Conservation (phyloP, 768 basidiomycete genomes). For the Tulasnella sp. region DNA sequence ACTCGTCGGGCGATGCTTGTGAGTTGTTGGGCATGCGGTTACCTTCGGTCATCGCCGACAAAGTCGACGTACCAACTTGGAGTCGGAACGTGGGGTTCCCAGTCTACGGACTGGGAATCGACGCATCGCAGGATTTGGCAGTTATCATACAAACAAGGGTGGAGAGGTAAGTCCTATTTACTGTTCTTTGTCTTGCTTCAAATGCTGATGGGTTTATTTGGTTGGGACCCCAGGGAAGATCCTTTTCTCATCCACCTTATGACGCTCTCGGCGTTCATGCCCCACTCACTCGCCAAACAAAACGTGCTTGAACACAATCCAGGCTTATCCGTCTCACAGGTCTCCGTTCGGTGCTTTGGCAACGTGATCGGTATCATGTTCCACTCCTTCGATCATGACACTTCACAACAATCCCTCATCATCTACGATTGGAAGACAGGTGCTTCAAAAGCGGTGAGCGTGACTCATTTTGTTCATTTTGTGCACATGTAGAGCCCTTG, state of each 20-base stretch:
- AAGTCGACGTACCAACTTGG: constrained; percentile 10
- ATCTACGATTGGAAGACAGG: constrained; percentile 11
- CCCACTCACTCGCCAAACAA: constrained; percentile 3
- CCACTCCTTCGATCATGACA: constrained; percentile 7
- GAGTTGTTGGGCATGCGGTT: constrained; percentile 5
- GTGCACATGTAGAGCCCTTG: too few relatives aligned
- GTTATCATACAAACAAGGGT: constrained; percentile 8
- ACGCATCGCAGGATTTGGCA: constrained; percentile 12
- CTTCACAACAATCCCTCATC: constrained; percentile 10
- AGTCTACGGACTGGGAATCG: constrained; percentile 13
- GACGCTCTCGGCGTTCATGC: constrained; percentile 7
- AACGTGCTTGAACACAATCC: neutral
- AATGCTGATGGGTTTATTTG: neutral
- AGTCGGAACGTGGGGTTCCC: constrained; percentile 14
- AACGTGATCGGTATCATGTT: constrained; percentile 11
- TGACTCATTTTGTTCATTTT: neutral
- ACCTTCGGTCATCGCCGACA: constrained; percentile 8
- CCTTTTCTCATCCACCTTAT: constrained; percentile 12
- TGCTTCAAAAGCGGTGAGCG: constrained; percentile 3
- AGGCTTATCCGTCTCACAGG: neutral
- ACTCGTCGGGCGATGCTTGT: constrained; percentile 1
- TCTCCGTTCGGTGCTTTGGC: constrained; percentile 10
- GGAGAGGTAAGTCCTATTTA: neutral
- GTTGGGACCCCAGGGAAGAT: constrained; percentile 6
- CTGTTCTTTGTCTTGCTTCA: neutral